A percentile compares a stretch with the other conserved stretches of the same genome.
phyloP scores from a whole-genome alignment of 2,329 filamentous ascomycete genomes.

The Amylocarpus encephaloides region DNA sequence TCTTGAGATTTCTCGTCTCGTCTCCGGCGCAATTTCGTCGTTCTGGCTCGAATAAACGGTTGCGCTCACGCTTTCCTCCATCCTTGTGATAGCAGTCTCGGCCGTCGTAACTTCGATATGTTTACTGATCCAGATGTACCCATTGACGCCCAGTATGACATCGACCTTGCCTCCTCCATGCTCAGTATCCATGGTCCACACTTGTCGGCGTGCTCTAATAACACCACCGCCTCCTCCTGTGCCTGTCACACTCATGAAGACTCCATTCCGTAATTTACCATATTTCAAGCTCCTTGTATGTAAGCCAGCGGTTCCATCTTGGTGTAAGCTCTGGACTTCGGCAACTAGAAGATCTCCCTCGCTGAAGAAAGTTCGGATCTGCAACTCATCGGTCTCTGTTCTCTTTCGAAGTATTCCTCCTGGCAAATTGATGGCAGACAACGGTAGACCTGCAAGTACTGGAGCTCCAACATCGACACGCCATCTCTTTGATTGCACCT shows the following conservation, averaged over 20 bases:
- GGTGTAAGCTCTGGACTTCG: constrained; percentile 85
- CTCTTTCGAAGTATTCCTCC: constrained; percentile 86
- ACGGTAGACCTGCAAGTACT: constrained; percentile 75
- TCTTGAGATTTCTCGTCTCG: constrained; percentile 81
- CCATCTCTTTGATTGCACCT: constrained; percentile 92
- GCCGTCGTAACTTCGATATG: constrained; percentile 58
- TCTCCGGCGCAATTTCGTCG: constrained; percentile 69
- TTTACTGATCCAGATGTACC: constrained; percentile 92
- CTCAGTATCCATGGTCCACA: constrained; percentile 68
- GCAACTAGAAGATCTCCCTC: constrained; percentile 92
- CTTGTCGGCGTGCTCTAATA: constrained; percentile 75
- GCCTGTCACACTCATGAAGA: constrained; percentile 77
- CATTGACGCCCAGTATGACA: constrained; percentile 88
- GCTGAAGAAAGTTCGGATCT: constrained; percentile 94
- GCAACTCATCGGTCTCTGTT: constrained; percentile 92
- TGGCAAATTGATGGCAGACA: constrained; percentile 88
- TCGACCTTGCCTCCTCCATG: constrained; percentile 63
- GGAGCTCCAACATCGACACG: constrained; percentile 89
- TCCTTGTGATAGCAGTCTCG: constrained; percentile 60
- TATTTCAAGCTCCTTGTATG: constrained; percentile 91
- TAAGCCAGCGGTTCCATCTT: constrained; percentile 77
- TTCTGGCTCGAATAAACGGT: constrained; percentile 95
- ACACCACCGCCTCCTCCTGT: constrained; percentile 76
- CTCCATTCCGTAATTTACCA: constrained; percentile 88
- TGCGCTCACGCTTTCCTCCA: constrained; percentile 80